Evolutionary conservation across 176 grass and related monocot genomes (phyloP).

Genomic region (Elymus sibiricus): DNA sequence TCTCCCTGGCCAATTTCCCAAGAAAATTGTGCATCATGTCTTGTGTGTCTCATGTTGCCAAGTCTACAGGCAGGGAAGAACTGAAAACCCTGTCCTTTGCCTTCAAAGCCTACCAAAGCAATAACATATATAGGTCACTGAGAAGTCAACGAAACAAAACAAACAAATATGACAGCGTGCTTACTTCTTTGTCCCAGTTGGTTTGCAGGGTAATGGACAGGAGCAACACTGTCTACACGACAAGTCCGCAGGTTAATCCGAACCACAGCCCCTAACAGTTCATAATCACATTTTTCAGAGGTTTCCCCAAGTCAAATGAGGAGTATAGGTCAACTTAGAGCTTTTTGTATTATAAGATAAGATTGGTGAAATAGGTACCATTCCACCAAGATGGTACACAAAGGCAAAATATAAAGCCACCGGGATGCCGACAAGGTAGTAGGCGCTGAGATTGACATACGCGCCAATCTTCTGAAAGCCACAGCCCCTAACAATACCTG

Average conservation of each 20-base stretch:
- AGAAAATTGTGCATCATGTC: background rate
- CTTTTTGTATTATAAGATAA: background rate
- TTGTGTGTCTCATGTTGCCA: conserved; percentile 26
- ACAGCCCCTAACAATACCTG: conserved; percentile 48
- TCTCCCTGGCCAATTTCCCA: background rate
- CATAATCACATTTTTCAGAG: background rate
- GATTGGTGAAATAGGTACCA: conserved; percentile 31
- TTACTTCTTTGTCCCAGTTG: conserved; percentile 52
- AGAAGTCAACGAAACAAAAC: background rate
- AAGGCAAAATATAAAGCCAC: conserved; percentile 30
- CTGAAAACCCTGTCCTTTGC: conserved; percentile 59
- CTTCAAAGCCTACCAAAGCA: conserved; percentile 28
- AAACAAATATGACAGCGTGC: too few relatives aligned
- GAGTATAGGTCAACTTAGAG: background rate
- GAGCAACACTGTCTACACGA: conserved; percentile 38
- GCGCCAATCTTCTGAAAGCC: conserved; percentile 56
- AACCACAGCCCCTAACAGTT: conserved; percentile 32
- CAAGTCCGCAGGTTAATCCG: conserved; percentile 30
- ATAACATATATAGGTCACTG: background rate
- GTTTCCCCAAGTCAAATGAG: background rate
- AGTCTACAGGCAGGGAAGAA: conserved; percentile 54
- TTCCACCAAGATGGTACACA: conserved; percentile 38
- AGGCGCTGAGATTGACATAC: conserved; percentile 42
- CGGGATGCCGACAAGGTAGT: conserved; percentile 39
- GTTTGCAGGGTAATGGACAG: conserved; percentile 21